Base-by-base conservation (phyloP, 352 stramenopile species). In the Phytophthora aleatoria region DNA sequence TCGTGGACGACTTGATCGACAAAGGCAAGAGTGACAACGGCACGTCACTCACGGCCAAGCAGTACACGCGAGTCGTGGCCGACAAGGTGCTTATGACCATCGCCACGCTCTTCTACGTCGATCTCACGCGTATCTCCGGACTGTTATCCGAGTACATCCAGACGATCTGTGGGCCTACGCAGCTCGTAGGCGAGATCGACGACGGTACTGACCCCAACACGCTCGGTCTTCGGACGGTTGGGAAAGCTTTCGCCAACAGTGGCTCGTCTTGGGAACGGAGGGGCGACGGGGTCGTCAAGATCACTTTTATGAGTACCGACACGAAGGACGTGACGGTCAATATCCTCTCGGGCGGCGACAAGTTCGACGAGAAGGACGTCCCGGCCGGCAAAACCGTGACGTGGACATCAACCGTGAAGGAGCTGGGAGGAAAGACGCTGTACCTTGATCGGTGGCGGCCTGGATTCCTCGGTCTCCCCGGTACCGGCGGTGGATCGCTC, bases 291-390 rank as follows among this genome's bases (percentile, higher is more conserved):
- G 33, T 70, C 9, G 61, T 89, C 11, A 63, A 54, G 2, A 69
- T 89, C 59, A 73, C 61, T 1, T 89, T 90, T 42, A 51, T 42
- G 0, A 90, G 67, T 42, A 49, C 28, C 24, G 67, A 74, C 36
- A 74, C 56, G 26, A 64, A 71, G 9, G 43, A 71, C 56, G 67
- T 74, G 56, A 74, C 67, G 5, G 62, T 74, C 27, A 74, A 71
- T 45, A 64, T 74, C 44, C 26, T 67, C 38, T 74, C 67, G 3
- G 67, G 61, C 3, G 67, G 67, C 38, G 55, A 74, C 47, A 74
- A 79, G 54, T 63, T 72, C 10, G 79, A 81, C 44, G 64, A 73
- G 30, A 55, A 73, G 39, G 69, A 91, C 26, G 75, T 91, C n/a
- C 43, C 56, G 13, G 56, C 55, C 3, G 67, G 61, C 1, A 50